A percentile compares a stretch with the other conserved stretches of the same genome.
These are phyloP conservation scores for Chaetomium tenue DNA, from an alignment of 495 filamentous ascomycete species.

Conservation along the genomic window DNA sequence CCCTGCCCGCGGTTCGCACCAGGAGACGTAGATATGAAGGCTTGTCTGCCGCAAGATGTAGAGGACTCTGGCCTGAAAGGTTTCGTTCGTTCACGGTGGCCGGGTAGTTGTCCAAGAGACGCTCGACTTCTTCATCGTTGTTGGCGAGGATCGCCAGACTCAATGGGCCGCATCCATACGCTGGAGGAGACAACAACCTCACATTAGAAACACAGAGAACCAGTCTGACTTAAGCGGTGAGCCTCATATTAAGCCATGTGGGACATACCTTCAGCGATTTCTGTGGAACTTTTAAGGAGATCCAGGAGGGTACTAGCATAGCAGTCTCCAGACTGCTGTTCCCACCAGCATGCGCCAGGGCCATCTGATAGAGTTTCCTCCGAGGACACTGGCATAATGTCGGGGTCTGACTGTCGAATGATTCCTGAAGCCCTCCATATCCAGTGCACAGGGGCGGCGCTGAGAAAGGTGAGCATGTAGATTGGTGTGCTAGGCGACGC, in stretches of 20 bases:
- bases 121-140: not conserved
- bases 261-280: not conserved
- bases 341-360: no score
- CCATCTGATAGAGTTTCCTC: no score
- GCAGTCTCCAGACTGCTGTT: no score
- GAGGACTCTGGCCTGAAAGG: not conserved
- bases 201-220: not conserved
- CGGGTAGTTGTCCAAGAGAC: not conserved
- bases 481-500: not conserved
- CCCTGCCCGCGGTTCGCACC: not conserved
- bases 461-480: not conserved
- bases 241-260: no score
- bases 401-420: not conserved
- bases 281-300: not conserved
- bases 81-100: not conserved
- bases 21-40: not conserved
- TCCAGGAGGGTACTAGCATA: not conserved
- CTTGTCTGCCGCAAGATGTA: conserved; percentile 2
- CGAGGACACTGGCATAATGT: not conserved
- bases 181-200: not conserved
- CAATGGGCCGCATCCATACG: conserved; percentile 6
- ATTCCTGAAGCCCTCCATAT: not conserved
- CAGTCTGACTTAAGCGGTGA: not conserved
- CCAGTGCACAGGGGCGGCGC: no score
- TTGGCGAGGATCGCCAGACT: not conserved